Evolutionary conservation across 805 yeast species (phyloP).

Genomic region (Barnettozyma siamensis): DNA sequence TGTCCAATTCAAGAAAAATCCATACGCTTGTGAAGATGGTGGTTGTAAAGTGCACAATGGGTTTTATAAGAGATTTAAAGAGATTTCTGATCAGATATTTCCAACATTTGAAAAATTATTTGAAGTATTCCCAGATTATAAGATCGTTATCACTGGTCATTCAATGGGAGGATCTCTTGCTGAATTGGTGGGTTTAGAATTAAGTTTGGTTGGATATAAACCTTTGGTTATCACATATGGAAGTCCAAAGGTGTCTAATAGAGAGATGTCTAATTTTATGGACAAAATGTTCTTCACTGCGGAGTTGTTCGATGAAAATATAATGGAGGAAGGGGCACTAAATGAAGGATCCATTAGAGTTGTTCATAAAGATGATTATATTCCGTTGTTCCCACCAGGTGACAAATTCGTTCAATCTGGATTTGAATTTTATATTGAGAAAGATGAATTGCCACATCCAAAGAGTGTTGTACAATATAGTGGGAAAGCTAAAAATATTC

Average conservation of each 20-base stretch:
- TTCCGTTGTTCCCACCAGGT: constrained; percentile 56
- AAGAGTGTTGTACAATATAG: constrained; percentile 12
- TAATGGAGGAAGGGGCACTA: constrained; percentile 11
- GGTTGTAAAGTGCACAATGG: constrained; percentile 62
- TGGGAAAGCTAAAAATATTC: constrained; percentile 13
- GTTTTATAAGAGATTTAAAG: constrained; percentile 42
- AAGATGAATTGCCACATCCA: constrained; percentile 34
- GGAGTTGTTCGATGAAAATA: constrained; percentile 26
- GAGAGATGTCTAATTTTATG: constrained; percentile 43
- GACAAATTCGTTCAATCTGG: constrained; percentile 29
- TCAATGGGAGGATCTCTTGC: constrained; percentile 75
- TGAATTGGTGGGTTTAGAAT: constrained; percentile 54
- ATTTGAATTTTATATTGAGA: constrained; percentile 29
- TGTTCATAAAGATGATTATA: constrained; percentile 50
- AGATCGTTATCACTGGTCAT: constrained; percentile 58
- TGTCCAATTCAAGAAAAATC: constrained; percentile 1
- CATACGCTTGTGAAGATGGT: constrained; percentile 29
- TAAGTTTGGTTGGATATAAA: constrained; percentile 46
- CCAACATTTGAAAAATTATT: constrained; percentile 29
- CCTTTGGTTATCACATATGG: constrained; percentile 59
- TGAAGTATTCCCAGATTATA: constrained; percentile 41
- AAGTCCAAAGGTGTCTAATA: constrained; percentile 63
- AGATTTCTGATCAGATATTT: constrained; percentile 30
- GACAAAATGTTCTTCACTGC: constrained; percentile 42
- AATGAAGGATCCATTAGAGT: constrained; percentile 45